Evolutionary conservation across 495 filamentous ascomycete species (phyloP).

Genomic region (Penicillium lividum): DNA sequence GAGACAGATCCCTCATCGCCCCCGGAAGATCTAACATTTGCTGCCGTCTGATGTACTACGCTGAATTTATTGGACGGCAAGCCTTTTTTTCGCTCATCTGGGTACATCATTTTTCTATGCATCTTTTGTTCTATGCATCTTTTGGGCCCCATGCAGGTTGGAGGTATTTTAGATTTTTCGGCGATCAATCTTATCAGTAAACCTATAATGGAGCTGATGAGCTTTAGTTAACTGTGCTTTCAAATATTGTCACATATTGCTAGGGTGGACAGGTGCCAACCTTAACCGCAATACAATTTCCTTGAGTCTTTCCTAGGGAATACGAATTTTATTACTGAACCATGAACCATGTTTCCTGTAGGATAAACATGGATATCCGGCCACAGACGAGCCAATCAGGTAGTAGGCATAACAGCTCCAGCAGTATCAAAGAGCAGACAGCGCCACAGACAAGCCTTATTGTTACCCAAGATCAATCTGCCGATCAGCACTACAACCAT

Average conservation of each 20-base stretch:
- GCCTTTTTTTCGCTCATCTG: background rate
- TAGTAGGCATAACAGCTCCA: too few species aligned
- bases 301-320: conserved; percentile 1
- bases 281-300: background rate
- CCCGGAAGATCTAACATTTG: background rate
- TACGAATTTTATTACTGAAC: background rate
- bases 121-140: background rate
- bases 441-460: too few species aligned
- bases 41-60: background rate
- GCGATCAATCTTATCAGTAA: background rate
- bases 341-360: background rate
- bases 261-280: background rate
- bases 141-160: background rate
- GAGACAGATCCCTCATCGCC: background rate
- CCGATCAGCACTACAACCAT: too few species aligned
- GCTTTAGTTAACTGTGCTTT: background rate
- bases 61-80: background rate
- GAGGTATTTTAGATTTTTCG: background rate
- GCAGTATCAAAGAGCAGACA: too few species aligned
- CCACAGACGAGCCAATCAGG: too few species aligned
- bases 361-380: too few species aligned
- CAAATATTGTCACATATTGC: background rate
- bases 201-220: background rate
- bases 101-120: background rate
- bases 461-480: too few species aligned